These are phyloP conservation scores for Cymbopogon flexuosus DNA, from an alignment of 202 grass and related monocot species.

Conservation along the genomic window DNA sequence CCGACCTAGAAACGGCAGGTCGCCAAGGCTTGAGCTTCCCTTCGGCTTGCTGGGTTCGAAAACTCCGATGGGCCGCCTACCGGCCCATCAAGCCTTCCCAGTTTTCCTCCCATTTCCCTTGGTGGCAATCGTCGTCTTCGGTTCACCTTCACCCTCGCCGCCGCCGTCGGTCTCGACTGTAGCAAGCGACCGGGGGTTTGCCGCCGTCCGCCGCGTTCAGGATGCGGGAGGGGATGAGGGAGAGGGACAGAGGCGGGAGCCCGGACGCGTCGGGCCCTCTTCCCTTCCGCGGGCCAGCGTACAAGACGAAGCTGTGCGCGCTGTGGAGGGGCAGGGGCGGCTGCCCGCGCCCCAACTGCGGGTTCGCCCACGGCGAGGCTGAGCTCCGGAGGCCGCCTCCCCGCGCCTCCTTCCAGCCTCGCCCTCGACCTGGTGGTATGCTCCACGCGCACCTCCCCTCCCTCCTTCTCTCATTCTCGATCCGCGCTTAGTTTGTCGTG, in stretches of 20 bases:
- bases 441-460: not conserved
- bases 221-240: constrained; percentile 24
- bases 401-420: constrained; percentile 28
- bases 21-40: not conserved
- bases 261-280: constrained; percentile 30
- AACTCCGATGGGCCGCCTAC: not conserved
- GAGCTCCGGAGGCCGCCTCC: constrained; percentile 60
- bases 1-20: no score
- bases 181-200: not conserved
- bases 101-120: not conserved
- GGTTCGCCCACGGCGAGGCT: constrained; percentile 65
- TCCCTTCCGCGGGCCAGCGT: constrained; percentile 44
- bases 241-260: not conserved
- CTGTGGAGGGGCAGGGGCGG: constrained; percentile 54
- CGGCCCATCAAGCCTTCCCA: not conserved
- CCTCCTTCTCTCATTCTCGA: not conserved
- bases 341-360: constrained; percentile 56
- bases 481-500: constrained; percentile 11
- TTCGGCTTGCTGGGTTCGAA: not conserved
- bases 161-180: constrained; percentile 9
- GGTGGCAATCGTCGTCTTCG: not conserved
- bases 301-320: constrained; percentile 79
- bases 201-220: not conserved
- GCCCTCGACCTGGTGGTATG: constrained; percentile 37
- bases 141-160: not conserved